phyloP scores from a whole-genome alignment of 305 asterid genomes.

The Ajuga reptans region DNA sequence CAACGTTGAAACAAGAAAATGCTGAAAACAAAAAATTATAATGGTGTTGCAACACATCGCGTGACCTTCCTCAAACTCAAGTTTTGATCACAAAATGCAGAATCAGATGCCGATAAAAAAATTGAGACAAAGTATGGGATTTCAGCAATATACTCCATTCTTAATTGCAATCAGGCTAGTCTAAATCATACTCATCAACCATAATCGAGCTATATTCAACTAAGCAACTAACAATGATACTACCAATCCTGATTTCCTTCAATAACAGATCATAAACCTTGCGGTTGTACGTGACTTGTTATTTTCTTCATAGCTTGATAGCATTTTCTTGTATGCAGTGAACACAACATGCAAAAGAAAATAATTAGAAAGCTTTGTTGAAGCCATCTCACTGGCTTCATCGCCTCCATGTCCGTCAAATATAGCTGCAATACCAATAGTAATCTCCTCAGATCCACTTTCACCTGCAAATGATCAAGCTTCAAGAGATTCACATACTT shows the following conservation, averaged over 20 bases:
- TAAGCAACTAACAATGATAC: neutral
- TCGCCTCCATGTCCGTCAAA: constrained; percentile 83
- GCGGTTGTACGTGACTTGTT: constrained; percentile 16
- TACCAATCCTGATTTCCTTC: neutral
- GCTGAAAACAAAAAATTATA: too few relatives aligned
- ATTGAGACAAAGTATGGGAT: neutral
- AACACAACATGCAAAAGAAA: constrained; percentile 41
- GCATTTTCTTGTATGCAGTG: constrained; percentile 33
- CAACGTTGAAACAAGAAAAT: neutral
- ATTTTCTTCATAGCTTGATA: constrained; percentile 21
- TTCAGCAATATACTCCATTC: neutral
- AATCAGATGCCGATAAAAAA: neutral
- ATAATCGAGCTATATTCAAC: neutral
- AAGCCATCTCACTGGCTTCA: constrained; percentile 74
- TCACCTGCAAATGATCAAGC: constrained; percentile 30
- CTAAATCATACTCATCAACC: neutral
- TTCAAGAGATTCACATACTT: constrained; percentile 8
- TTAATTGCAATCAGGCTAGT: neutral
- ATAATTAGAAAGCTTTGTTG: constrained; percentile 42
- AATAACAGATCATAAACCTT: constrained; percentile 23
- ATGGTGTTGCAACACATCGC: neutral
- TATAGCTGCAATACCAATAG: constrained; percentile 52
- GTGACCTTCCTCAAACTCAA: neutral
- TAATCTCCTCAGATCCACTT: constrained; percentile 29
- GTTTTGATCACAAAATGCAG: neutral